Percentiles rank a stretch among this genome's conserved stretches.
These are phyloP conservation scores for Fusarium siculi DNA, from an alignment of 2,329 filamentous ascomycete genomes.

Conservation along the genomic window DNA sequence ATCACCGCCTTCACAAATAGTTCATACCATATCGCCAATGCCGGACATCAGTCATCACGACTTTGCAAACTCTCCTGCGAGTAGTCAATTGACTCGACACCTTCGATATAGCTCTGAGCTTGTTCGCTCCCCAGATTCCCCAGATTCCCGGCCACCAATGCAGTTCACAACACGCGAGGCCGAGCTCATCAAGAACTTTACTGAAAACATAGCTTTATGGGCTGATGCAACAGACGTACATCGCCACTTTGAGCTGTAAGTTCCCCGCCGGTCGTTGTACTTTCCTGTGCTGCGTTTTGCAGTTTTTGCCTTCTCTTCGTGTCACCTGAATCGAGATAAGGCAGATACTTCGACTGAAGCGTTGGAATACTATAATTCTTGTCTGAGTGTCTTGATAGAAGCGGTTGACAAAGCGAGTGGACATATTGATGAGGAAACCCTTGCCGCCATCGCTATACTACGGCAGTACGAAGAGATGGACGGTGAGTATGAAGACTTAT, in stretches of 20 bases:
- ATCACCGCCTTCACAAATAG: neutral
- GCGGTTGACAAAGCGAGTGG: neutral
- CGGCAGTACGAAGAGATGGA: conserved; percentile 9
- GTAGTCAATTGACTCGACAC: neutral
- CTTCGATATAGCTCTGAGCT: neutral
- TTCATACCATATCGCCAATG: neutral
- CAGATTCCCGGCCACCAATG: neutral
- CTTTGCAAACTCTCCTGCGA: neutral
- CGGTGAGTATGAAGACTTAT: neutral
- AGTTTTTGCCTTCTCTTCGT: neutral
- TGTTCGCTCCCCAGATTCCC: neutral
- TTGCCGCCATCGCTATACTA: neutral
- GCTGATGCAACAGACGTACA: neutral
- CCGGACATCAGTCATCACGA: neutral
- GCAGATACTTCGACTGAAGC: neutral
- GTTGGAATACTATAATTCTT: neutral
- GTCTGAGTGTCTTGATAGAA: neutral
- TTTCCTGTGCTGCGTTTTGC: neutral
- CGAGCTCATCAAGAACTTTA: neutral
- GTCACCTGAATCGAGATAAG: neutral
- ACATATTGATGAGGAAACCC: neutral
- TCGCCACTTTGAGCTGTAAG: neutral
- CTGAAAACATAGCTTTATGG: neutral
- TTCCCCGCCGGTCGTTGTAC: neutral
- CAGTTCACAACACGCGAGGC: neutral